Evolutionary conservation across 805 yeast genomes (phyloP), one percentile per base, ranked within the genome.

Genomic region (Hanseniaspora occidentalis): DNA sequence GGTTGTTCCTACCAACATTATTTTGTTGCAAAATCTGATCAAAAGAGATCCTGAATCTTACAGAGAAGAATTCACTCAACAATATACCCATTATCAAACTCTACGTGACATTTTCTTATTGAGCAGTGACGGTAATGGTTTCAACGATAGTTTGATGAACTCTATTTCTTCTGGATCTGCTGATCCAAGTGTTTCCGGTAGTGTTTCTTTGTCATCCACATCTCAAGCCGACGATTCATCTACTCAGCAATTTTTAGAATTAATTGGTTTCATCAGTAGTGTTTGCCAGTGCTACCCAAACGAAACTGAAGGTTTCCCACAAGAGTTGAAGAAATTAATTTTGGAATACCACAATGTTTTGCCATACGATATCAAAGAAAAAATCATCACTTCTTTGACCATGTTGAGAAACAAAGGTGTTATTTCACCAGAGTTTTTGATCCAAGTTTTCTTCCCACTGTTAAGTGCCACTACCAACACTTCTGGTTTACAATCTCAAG

Each of bases 11-110:
- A 83, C 86, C 16, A 92, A 92, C 61, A 82, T 92, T 56, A 88
- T 94, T 29, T 66, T 89, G 46, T 64, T 92, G 45, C 98, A 92
- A 64, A 92, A 92, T 59, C 69, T 92, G 47, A 94, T 92, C 8
- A 80, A 88, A 50, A 71, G 96, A 52, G 98, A 92, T 58, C 96
- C 98, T 2, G 82, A 74, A 50, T 88, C 97, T 0, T 92, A 92
- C 58, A 76, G 77, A 44, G 98, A 92, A 61, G 99, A 92, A 60
- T 92, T 92, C 60, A 60, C 81, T 31, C 92, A 86, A 52, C 98
- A 92, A 57, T 85, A 80, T 57, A 75, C 92, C 39, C 97, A 92
- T 59, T 92, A 92, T 61, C 86, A 81, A 56, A 83, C 97, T 2
- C 64, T 86, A 43, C 69, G 95, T 59, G 97, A 89, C 52, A 82